Evolutionary conservation across 805 yeast genomes (phyloP).

Genomic region (Pichia kluyveri): DNA sequence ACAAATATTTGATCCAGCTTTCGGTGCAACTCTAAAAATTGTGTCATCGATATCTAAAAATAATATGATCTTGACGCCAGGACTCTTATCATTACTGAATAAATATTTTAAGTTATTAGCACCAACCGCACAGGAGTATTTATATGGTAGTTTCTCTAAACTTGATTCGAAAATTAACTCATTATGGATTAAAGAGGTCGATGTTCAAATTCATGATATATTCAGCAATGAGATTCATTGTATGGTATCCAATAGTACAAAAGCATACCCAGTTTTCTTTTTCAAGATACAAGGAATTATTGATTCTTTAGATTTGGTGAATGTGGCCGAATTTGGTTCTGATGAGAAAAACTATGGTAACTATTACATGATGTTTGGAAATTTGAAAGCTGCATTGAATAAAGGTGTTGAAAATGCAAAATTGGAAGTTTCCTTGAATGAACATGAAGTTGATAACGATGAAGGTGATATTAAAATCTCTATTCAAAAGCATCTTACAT

Average conservation of each 20-base stretch:
- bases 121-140: constrained; percentile 57
- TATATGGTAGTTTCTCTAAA: constrained; percentile 40
- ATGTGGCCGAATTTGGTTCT: constrained; percentile 10
- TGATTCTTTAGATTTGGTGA: constrained; percentile 7
- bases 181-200: constrained; percentile 53
- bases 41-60: constrained; percentile 29
- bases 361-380: constrained; percentile 18
- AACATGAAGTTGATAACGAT: not conserved
- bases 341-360: constrained; percentile 13
- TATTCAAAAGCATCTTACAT: constrained; percentile 25
- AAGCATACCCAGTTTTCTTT: constrained; percentile 39
- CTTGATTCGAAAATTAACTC: constrained; percentile 40
- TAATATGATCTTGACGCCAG: constrained; percentile 34
- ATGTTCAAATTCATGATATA: constrained; percentile 40
- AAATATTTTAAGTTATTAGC: constrained; percentile 27
- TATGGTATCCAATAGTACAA: constrained; percentile 34
- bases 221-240: constrained; percentile 17
- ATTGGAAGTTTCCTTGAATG: constrained; percentile 2
- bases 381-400: constrained; percentile 10
- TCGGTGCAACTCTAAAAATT: constrained; percentile 23
- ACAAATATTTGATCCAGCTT: constrained; percentile 19
- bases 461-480: constrained; percentile 9
- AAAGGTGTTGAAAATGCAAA: constrained; percentile 7
- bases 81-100: constrained; percentile 35
- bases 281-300: constrained; percentile 29